These are phyloP conservation scores for Pythium pectinolyticum DNA, from an alignment of 352 stramenopile genomes.

Conservation along the genomic window DNA sequence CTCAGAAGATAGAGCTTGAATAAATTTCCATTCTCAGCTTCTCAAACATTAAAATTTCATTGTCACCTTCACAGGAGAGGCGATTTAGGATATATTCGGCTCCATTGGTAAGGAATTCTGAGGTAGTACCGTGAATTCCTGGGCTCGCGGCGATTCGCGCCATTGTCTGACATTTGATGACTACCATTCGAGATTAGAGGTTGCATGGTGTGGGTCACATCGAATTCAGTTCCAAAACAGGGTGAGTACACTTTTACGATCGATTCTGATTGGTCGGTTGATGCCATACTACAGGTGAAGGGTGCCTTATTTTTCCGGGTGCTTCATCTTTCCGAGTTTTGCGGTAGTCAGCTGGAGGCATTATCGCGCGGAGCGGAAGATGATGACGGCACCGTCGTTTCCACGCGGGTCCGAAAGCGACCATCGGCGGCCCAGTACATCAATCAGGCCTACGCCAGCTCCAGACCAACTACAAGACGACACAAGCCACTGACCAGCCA, in stretches of 20 bases:
- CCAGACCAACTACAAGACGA: too few relatives aligned
- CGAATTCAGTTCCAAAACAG: conserved; percentile 1
- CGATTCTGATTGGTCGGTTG: conserved; percentile 3
- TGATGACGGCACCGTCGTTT: too few relatives aligned
- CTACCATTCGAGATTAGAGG: background rate
- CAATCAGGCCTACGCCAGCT: too few relatives aligned
- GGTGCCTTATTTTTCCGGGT: conserved; percentile 1
- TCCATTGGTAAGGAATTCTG: background rate
- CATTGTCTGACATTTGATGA: background rate
- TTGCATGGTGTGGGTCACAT: background rate
- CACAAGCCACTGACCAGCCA: too few relatives aligned
- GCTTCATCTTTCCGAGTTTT: conserved; percentile 7
- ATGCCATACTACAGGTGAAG: background rate
- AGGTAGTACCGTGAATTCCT: conserved; percentile 11
- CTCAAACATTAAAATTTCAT: background rate
- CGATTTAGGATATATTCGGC: background rate
- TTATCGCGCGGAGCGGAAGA: too few relatives aligned
- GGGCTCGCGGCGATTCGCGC: background rate
- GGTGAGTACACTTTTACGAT: background rate
- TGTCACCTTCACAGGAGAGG: background rate
- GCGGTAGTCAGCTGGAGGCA: too few relatives aligned
- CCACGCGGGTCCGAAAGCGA: too few relatives aligned
- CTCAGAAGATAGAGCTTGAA: background rate
- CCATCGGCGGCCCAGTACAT: background rate
- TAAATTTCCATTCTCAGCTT: conserved; percentile 5